Base-by-base conservation (phyloP, 306 rosid species). In the Cercis canadensis region DNA sequence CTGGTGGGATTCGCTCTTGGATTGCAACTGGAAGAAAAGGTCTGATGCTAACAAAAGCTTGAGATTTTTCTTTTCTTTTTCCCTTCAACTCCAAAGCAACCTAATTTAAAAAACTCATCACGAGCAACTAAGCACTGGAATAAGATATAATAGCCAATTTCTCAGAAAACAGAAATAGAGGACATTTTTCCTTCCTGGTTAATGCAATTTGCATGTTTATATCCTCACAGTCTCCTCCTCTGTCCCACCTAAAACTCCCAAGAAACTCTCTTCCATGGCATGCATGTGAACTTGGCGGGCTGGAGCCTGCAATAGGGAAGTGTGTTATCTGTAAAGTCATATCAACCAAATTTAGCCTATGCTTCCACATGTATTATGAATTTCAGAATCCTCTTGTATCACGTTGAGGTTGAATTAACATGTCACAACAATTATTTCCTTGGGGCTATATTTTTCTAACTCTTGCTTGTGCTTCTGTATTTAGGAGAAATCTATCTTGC, bases 1-100 rank as follows among this genome's bases (percentile, higher is more conserved):
- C 76, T 16, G 65, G 66, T 9, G 99, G 95, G 51, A 62, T 81
- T 68, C 91, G 89, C 54, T 80, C 96, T 36, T 94, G 99, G 99
- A 64, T 91, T 61, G 99, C 99, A 19, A 86, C 82, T 0, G 97
- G 99, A 73, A 80, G 85, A 75, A 67, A 45, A 72, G 97, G 97
- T 90, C 14, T 57, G 45, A 57, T 62, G 47, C 53, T 33, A 36
- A 16, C 49, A 16, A 58, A 72, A 57, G 61, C 19, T 34, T 17
- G 15, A 31, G 17, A 37, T 3, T 53, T 58, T 67, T 51, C 45
- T 34, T 33, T 10, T 47, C 39, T 24, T 50, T 8, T 47, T 55
- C 67, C 56, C 52, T 72, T 21, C 60, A 52, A 41, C 36, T 52
- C 45, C 41, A 49, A 44, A 70, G 15, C 62, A 64, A 63, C 57